Evolutionary conservation across 768 basidiomycete species (phyloP).

Genomic region (Termitomyces sp.): DNA sequence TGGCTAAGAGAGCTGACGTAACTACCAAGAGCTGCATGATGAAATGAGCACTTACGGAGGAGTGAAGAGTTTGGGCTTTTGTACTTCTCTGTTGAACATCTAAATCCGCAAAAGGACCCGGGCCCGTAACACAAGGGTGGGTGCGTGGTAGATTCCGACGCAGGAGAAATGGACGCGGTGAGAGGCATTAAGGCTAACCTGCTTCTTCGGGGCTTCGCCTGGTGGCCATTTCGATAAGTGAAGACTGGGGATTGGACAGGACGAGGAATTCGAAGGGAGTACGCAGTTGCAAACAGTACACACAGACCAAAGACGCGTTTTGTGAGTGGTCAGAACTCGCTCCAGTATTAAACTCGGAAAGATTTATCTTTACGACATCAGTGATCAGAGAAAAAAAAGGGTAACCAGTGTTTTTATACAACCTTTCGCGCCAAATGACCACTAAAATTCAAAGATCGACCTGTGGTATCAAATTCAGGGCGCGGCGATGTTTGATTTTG

Average conservation of each 20-base stretch:
- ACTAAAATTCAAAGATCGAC: background rate
- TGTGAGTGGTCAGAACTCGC: background rate
- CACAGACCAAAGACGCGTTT: background rate
- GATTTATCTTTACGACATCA: background rate
- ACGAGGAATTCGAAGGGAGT: background rate
- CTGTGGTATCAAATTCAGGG: background rate
- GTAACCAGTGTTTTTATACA: background rate
- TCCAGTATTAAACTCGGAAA: background rate
- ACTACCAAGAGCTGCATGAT: conserved; percentile 10
- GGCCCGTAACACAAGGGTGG: background rate
- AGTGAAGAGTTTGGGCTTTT: conserved; percentile 1
- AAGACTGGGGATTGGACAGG: conserved; percentile 7
- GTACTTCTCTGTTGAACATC: conserved; percentile 3
- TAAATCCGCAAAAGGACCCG: conserved; percentile 9
- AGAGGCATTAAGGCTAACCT: background rate
- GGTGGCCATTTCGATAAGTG: conserved; percentile 5
- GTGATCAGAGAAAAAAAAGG: background rate
- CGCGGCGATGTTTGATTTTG: background rate
- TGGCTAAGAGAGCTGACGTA: conserved; percentile 6
- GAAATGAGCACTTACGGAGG: conserved; percentile 8
- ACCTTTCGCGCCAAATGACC: background rate
- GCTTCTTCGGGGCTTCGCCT: background rate
- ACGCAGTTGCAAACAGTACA: background rate
- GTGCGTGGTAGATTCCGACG: background rate
- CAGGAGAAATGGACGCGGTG: background rate